Base-by-base conservation (phyloP, 768 basidiomycete species). In the Leucosporidium yakuticum region DNA sequence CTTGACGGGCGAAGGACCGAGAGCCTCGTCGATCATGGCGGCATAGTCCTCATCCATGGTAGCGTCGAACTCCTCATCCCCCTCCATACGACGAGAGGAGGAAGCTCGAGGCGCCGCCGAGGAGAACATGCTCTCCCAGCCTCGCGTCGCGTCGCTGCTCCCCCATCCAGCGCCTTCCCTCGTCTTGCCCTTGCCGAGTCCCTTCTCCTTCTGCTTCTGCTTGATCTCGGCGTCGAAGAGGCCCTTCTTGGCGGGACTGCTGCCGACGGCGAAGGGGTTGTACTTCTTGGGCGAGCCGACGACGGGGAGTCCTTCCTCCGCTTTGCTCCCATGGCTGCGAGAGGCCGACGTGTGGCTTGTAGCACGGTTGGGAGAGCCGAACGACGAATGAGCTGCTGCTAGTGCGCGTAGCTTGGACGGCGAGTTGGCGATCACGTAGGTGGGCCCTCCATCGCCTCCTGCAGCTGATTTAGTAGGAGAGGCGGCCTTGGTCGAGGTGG, bases 361-460 rank as follows among this genome's bases (percentile, higher is more conserved):
- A 4, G 50, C 56, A 0, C 48, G 63, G 59, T 76, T 76, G 4
- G 73, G 73, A 21, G 69, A 69, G 21, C 60, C 63, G 14, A 65
- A 58, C n/a, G 62, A 48, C 25, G 73, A 74, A 34, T 71, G 70
- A 23, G 68, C 44, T 9, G 75, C 71, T 21, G 69, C 73, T 56
- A 76, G 67, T 0, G 71, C 71, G 34, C 71, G 71, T 1, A 76
- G 62, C 59, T 71, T 71, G 14, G 71, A 73, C 9, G 75, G 75
- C 32, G 73, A 74, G 63, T 69, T 70, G 61, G 75, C 75, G 68
- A 70, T 64, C 55, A 70, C 69, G 62, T 65, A 74, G 34, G 62
- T 62, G 51, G 57, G 32, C 32, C 47, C 48, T 44, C 39, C 39
- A 8, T 29, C 39, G 39, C n/a, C 23, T 8, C 21, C 17, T 34